Conservation (phyloP, 352 stramenopile genomes). For the Pythium sukuiense region DNA sequence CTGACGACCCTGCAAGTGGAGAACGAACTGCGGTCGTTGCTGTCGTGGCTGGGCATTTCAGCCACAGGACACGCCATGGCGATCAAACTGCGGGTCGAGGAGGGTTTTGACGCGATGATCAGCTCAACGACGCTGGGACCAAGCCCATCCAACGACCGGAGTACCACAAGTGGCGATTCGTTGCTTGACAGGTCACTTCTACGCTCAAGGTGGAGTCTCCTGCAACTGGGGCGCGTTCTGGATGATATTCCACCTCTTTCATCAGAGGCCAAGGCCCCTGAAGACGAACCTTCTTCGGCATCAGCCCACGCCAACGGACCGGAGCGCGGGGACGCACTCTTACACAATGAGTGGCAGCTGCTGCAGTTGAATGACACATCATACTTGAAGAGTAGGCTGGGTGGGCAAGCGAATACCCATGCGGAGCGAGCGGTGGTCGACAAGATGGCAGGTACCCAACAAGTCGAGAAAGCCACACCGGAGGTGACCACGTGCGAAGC, state of each 20-base stretch:
- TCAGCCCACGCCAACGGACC: not conserved
- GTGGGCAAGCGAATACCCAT: slow-evolving; percentile 36
- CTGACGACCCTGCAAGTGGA: slow-evolving; percentile 33
- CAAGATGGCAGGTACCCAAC: not conserved
- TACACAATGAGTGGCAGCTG: slow-evolving; percentile 14
- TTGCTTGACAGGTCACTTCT: not conserved
- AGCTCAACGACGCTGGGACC: not conserved
- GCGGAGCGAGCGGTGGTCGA: slow-evolving; percentile 38
- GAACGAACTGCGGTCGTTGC: slow-evolving; percentile 31
- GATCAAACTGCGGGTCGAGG: slow-evolving; percentile 22
- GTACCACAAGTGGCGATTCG: not conserved
- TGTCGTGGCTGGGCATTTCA: slow-evolving; percentile 6
- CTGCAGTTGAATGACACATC: slow-evolving; percentile 29
- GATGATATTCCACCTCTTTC: not conserved
- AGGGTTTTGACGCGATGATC: slow-evolving; percentile 11
- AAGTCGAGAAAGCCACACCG: not conserved
- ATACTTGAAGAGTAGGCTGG: slow-evolving; percentile 40
- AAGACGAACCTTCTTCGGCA: not conserved
- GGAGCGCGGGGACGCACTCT: not conserved
- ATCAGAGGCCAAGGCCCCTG: not conserved
- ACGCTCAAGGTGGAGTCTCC: not conserved
- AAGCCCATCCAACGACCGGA: not conserved
- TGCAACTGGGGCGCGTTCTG: not conserved
- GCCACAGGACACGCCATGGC: slow-evolving; percentile 1
- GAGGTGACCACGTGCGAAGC: not conserved